Evolutionary conservation across 2,329 filamentous ascomycete species (phyloP).

Genomic region (Ophiostoma himal-ulmi): DNA sequence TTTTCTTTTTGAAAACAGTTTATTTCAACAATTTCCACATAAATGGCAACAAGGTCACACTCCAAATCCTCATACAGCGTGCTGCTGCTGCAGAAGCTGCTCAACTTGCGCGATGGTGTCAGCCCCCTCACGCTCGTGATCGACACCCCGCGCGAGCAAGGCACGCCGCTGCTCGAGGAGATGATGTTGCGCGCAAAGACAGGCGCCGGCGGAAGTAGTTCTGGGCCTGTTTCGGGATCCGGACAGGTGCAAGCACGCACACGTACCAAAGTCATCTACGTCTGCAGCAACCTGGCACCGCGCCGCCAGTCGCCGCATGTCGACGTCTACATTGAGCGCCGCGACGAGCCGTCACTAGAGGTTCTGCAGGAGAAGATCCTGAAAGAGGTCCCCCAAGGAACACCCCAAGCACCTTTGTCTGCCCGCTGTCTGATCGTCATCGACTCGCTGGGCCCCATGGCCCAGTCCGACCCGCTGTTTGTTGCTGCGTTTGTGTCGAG

Average conservation of each 20-base stretch:
- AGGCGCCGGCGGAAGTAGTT: constrained; percentile 47
- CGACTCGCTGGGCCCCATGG: constrained; percentile 69
- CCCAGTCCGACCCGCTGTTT: constrained; percentile 47
- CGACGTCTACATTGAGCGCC: constrained; percentile 61
- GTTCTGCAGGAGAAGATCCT: constrained; percentile 56
- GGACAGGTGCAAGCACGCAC: neutral
- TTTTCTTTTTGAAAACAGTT: neutral
- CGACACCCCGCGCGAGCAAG: constrained; percentile 79
- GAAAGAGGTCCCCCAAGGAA: neutral
- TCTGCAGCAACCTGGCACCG: constrained; percentile 64
- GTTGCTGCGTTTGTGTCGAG: constrained; percentile 65
- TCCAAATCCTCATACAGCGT: constrained; percentile 29
- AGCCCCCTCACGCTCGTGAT: constrained; percentile 83
- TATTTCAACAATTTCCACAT: neutral
- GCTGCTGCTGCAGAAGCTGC: constrained; percentile 30
- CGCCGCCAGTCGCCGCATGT: constrained; percentile 57
- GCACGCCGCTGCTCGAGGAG: constrained; percentile 62
- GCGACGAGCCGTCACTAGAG: constrained; percentile 52
- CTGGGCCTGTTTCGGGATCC: no score
- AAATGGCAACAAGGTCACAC: constrained; percentile 22
- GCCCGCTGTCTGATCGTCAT: constrained; percentile 64
- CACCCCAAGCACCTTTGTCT: neutral
- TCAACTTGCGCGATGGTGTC: constrained; percentile 40
- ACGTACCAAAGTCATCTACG: constrained; percentile 51
- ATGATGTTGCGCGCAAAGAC: constrained; percentile 72